These are phyloP conservation scores for Neovahlkampfia damariscottae DNA, from an alignment of 78 protist genomes.

Conservation along the genomic window DNA sequence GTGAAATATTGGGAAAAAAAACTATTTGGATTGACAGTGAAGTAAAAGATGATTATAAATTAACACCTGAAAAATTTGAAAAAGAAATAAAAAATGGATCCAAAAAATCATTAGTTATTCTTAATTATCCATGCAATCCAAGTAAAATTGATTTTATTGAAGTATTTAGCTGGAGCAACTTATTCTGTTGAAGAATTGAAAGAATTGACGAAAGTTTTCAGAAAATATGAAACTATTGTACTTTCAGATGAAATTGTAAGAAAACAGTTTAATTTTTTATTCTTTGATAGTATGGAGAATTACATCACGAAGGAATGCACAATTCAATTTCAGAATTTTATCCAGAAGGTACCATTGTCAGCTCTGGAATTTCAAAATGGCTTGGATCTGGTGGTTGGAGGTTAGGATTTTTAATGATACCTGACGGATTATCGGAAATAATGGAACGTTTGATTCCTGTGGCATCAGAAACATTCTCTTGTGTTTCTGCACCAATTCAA, in stretches of 20 bases:
- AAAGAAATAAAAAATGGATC: too few species aligned
- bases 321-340: neutral
- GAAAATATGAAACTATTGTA: neutral
- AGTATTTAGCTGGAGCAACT: neutral
- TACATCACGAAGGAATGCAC: neutral
- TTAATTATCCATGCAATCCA: conserved; percentile 4
- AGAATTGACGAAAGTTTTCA: neutral
- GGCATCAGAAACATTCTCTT: conserved; percentile 12
- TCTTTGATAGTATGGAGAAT: neutral
- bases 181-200: neutral
- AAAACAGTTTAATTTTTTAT: neutral
- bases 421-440: neutral
- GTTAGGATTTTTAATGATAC: neutral
- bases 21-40: neutral
- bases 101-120: neutral
- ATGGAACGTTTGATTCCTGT: neutral
- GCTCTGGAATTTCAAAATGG: conserved; percentile 10
- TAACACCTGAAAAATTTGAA: neutral
- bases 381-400: conserved; percentile 19
- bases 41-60: neutral
- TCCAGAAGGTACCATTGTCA: conserved; percentile 10
- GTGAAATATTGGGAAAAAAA: neutral
- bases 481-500: neutral
- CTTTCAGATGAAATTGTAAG: conserved; percentile 5
- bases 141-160: too few species aligned